Evolutionary conservation across 2,329 filamentous ascomycete species (phyloP), one percentile per base, ranked within the genome.

Genomic region (Xylariaceae sp.): DNA sequence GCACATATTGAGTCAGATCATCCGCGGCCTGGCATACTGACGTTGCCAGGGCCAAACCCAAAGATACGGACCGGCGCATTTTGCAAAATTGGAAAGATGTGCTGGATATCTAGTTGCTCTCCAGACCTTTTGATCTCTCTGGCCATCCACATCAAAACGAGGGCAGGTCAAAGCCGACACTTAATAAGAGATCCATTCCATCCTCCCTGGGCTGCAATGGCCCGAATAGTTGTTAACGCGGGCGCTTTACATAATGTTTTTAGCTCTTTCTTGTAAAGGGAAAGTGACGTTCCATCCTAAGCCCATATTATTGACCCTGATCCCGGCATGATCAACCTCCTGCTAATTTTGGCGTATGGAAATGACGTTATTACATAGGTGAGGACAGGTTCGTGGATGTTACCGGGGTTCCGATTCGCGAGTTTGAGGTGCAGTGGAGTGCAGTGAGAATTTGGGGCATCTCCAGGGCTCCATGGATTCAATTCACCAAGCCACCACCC

Each of bases 331-430:
- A 40, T 5, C 35, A 37, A 25, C 21, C 48, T 50, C 48, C 48
- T 50, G 37, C 48, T 50, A 14, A 25, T 46, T 50, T 38, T 40
- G 44, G n/a, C n/a, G n/a, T n/a, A n/a, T n/a, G n/a, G n/a, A n/a
- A n/a, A n/a, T n/a, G 48, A 14, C 40, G 42, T 44, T 34, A 44
- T 32, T 44, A 47, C 27, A 38, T 39, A 41, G n/a, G 14, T 22
- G 2, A 21, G n/a, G 25, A 44, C 44, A 40, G 21, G 40, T 40
- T 47, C 44, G 42, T 47, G 48, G 48, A 11, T 20, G 14, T 22
- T n/a, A n/a, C 16, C 27, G 25, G 44, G 21, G 17, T n/a, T 35
- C 11, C 37, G 40, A 50, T 50, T 50, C 48, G 48, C 37, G 12
- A 16, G 23, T 6, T 1, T 22, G 4, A 19, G 22, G 36, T 5